phyloP scores from a whole-genome alignment of 108 stramenopile species.

The Poteriospumella lacustris region DNA sequence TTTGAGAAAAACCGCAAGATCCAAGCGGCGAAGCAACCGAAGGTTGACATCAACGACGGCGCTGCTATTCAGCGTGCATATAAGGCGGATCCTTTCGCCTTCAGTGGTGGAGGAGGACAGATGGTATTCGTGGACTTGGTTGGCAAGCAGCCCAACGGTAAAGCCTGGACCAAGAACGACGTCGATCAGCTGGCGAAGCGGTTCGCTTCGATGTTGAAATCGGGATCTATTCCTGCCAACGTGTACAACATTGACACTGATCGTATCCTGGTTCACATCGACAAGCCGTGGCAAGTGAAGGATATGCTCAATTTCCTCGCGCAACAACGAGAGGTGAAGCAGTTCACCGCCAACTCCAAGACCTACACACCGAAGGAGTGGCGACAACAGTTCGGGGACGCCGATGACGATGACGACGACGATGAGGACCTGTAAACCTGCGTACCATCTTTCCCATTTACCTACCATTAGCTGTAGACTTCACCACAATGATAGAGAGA shows the following conservation, averaged over 20 bases:
- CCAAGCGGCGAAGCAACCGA: background rate
- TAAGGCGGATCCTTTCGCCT: background rate
- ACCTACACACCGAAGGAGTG: background rate
- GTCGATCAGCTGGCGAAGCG: background rate
- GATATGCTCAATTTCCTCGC: background rate
- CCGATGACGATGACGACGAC: background rate
- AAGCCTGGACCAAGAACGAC: background rate
- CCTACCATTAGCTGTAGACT: too few relatives aligned
- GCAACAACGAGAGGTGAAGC: background rate
- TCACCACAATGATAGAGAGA: too few relatives aligned
- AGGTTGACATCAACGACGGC: background rate
- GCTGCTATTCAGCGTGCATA: background rate
- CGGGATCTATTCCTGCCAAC: background rate
- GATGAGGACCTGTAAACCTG: too few relatives aligned
- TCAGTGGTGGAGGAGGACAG: background rate
- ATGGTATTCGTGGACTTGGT: background rate
- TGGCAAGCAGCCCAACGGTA: background rate
- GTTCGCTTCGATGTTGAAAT: background rate
- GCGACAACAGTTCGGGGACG: background rate
- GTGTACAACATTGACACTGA: background rate
- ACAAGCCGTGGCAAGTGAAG: background rate
- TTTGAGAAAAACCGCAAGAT: background rate
- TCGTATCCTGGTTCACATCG: background rate
- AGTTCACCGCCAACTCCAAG: background rate
- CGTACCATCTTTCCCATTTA: too few relatives aligned